Base-by-base conservation (phyloP, 371 early-diverging fungal genomes). In the Nematocida ironsii region DNA sequence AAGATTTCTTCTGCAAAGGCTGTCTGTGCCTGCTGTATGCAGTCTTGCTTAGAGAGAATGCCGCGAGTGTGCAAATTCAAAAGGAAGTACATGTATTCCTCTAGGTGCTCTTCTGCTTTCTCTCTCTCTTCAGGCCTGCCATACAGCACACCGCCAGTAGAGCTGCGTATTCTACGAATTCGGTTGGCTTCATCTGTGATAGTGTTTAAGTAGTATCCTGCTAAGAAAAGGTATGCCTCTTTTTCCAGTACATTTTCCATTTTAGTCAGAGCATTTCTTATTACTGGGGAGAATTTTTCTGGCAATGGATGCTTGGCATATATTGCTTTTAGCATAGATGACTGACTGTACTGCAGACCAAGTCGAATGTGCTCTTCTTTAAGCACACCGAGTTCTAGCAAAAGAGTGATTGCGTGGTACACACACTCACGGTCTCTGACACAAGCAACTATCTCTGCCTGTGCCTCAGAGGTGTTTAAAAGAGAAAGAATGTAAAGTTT, bases 61-160 rank as follows among this genome's bases (percentile, higher is more conserved):
- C 61, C 60, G 6, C 80, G 55, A 1, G 62, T 42, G 62, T 69
- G 52, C 33, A 78, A 27, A 40, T 78, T 78, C 3, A 78, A 70
- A 13, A 78, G 72, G 71, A 78, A 70, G 71, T 78, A 78, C 23
- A 78, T 20, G 60, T 78, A 78, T 60, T 78, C 80, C 61, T 78
- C 80, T 60, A 78, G 62, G 55, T 78, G 80, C 71, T 78, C 80
- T 25, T 78, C 80, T 1, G 80, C 23, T 39, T 78, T 78, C 44
- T 78, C 80, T 57, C 80, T 5, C 67, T 78, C 80, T 45, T 78
- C 80, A 23, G 70, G 74, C 45, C 42, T 78, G 23, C 80, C 80
- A 33, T 78, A 78, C 16, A 78, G 80, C 2, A 78, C 58, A 48
- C 80, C 80, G 27, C 71, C 60, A 42, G 80, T 33, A 16, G 80